Percentiles rank a stretch among this genome's conserved stretches.
phyloP scores from a whole-genome alignment of 441 rosid species.

The Pelargonium australe region DNA sequence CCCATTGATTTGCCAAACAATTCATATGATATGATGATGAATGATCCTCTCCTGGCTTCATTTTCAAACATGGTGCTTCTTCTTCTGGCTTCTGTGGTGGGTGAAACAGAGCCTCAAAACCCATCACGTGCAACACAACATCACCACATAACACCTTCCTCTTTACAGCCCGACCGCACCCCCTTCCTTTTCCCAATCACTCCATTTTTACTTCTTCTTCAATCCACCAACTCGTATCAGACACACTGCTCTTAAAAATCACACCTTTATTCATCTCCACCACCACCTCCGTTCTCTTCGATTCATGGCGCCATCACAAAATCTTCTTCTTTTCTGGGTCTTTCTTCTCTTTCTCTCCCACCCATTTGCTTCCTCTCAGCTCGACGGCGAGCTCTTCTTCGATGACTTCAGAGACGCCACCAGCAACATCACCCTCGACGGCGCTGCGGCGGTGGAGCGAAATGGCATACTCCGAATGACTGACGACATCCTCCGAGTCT shows the following conservation, averaged over 20 bases:
- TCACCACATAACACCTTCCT: no score
- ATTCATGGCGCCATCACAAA: slow-evolving; percentile 26
- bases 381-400: slow-evolving; percentile 38
- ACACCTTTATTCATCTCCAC: not conserved
- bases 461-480: slow-evolving; percentile 62
- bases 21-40: no score
- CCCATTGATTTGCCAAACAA: no score
- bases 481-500: slow-evolving; percentile 34
- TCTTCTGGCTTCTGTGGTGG: no score
- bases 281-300: slow-evolving; percentile 6
- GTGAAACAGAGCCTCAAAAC: no score
- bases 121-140: no score
- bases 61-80: no score
- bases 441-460: slow-evolving; percentile 42
- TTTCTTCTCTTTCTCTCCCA: slow-evolving; percentile 23
- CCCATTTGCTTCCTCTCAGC: slow-evolving; percentile 36
- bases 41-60: no score
- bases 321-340: slow-evolving; percentile 24
- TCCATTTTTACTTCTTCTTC: not conserved
- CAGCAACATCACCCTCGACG: slow-evolving; percentile 41
- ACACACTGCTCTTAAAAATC: not conserved
- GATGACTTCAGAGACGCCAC: slow-evolving; percentile 38
- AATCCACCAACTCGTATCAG: not conserved
- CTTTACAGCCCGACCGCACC: not conserved
- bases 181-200: not conserved